These are phyloP conservation scores for Podospora australis DNA, from an alignment of 495 filamentous ascomycete species.

Conservation along the genomic window DNA sequence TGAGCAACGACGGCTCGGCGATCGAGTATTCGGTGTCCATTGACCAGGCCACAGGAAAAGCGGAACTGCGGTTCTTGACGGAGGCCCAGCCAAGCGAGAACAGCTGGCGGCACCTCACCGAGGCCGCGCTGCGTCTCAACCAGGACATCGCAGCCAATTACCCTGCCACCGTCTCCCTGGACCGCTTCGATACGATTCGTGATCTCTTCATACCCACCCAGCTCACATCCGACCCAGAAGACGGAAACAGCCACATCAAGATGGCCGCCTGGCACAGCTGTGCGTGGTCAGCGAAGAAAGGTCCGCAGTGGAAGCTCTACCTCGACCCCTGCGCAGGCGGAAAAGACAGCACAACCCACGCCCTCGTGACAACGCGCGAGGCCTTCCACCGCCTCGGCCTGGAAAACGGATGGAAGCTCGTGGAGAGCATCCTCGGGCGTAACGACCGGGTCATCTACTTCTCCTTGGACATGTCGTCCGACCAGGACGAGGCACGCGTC, in stretches of 20 bases:
- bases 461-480: constrained; percentile 9
- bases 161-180: constrained; percentile 6
- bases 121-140: constrained; percentile 2
- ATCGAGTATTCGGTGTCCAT: constrained; percentile 8
- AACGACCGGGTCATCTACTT: constrained; percentile 8
- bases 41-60: neutral
- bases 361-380: constrained; percentile 8
- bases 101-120: neutral
- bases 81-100: constrained; percentile 1
- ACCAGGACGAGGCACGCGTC: constrained; percentile 7
- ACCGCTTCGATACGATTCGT: constrained; percentile 9
- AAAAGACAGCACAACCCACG: neutral
- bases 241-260: no score
- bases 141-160: constrained; percentile 2
- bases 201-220: constrained; percentile 11
- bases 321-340: constrained; percentile 7
- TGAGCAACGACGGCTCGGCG: constrained; percentile 2
- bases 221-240: neutral
- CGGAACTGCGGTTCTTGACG: constrained; percentile 7
- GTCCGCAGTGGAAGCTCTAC: constrained; percentile 19
- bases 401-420: constrained; percentile 5
- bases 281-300: constrained; percentile 4
- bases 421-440: constrained; percentile 4
- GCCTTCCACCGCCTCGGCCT: constrained; percentile 9
- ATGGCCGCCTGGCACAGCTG: constrained; percentile 14